Conservation (phyloP, 1,284 basidiomycete genomes). For the Cutaneotrichosporon curvatum region DNA sequence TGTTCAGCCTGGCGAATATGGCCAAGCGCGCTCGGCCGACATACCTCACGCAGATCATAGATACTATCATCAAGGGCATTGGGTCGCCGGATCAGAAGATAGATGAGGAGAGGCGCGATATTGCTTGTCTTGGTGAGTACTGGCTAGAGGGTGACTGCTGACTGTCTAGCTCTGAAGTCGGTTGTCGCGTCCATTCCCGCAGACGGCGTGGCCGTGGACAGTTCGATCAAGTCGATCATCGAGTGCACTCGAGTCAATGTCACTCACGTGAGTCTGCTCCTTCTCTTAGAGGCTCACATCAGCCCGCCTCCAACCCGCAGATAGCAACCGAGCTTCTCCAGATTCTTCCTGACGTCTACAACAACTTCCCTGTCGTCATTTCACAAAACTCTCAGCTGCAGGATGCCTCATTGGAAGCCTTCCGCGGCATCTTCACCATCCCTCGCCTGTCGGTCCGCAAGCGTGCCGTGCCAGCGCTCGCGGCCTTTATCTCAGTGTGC, state of each 20-base stretch:
- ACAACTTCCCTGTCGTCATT: slow-evolving; percentile 69
- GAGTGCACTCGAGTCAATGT: slow-evolving; percentile 57
- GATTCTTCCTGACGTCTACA: slow-evolving; percentile 83
- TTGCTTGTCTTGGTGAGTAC: slow-evolving; percentile 75
- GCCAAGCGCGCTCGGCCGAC: slow-evolving; percentile 41
- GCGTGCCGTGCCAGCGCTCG: slow-evolving; percentile 73
- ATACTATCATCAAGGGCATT: slow-evolving; percentile 48
- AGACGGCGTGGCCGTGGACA: slow-evolving; percentile 1
- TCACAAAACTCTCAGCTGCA: slow-evolving; percentile 51
- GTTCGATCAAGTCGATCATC: slow-evolving; percentile 4
- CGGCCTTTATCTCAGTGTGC: slow-evolving; percentile 29
- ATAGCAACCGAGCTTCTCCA: slow-evolving; percentile 79
- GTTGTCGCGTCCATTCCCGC: slow-evolving; percentile 71
- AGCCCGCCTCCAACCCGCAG: slow-evolving; percentile 63
- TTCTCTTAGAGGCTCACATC: slow-evolving; percentile 13
- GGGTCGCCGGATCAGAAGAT: slow-evolving; percentile 20
- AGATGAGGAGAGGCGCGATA: slow-evolving; percentile 58
- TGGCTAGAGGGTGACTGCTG: slow-evolving; percentile 1
- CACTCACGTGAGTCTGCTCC: slow-evolving; percentile 28
- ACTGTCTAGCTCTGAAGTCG: slow-evolving; percentile 71
- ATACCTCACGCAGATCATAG: slow-evolving; percentile 80
- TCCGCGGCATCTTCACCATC: slow-evolving; percentile 69
- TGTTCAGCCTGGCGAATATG: slow-evolving; percentile 34
- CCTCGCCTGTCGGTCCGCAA: slow-evolving; percentile 78
- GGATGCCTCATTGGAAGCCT: slow-evolving; percentile 57